Evolutionary conservation across 2,329 filamentous ascomycete genomes (phyloP), one percentile per base, ranked within the genome.

Genomic region (Aspergillus novoparasiticus): DNA sequence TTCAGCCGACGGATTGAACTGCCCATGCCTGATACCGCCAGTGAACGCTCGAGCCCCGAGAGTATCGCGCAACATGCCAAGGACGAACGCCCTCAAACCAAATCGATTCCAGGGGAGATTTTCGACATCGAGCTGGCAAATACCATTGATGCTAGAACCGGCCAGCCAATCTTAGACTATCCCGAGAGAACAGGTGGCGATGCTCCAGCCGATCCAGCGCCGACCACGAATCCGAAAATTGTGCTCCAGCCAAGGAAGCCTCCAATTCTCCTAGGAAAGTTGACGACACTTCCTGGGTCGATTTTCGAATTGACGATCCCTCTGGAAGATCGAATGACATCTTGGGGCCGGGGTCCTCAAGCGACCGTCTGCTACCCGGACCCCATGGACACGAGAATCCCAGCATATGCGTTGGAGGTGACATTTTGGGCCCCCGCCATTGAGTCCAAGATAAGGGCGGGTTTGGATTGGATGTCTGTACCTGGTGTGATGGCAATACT

Each of bases 321-420:
- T 39, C 81, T 97, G 16, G 87, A 87, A 12, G 84, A 87, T 46
- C 87, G 88, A 4, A 79, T 92, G 68, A 87, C 89, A 0, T 90
- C 89, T 0, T 98, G 93, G 88, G 94, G 94, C 34, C 88, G 94
- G 30, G 86, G 86, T 0, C 81, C 79, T 0, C 82, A 84, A 23
- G 94, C 93, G 70, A 94, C 90, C 0, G 78, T 89, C 34, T 81
- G 89, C 2, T 92, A 93, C 71, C 78, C 85, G 1, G 81, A 89
- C 55, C 80, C 77, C 34, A 79, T 81, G 28, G 92, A 97, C 68
- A 84, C 83, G 2, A 89, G 89, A 19, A 87, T 98, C 41, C 92
- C 94, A 1, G 94, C 94, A 73, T 89, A 89, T 66, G 93, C 92
- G 0, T 87, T 97, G 69, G 90, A 91, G 71, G 81, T 97, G 43